Evolutionary conservation across 2,329 filamentous ascomycete species (phyloP), one percentile per base, ranked within the genome.

Genomic region (Penicillium glabrum): DNA sequence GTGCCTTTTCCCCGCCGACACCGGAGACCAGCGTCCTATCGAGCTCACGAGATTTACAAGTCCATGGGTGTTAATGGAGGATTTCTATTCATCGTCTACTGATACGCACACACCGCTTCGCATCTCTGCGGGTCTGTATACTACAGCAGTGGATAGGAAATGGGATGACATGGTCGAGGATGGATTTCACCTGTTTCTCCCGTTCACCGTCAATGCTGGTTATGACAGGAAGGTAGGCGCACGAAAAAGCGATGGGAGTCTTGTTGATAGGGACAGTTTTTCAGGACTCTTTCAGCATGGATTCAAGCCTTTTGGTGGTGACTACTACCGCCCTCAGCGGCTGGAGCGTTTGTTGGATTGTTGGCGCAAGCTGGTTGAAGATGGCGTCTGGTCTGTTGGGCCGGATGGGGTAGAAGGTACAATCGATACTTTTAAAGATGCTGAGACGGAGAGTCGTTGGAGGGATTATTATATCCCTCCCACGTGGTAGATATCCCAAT

Each of bases 261-360:
- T 64, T 53, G 43, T 69, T 43, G 50, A 47, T 19, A 44, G n/a
- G 26, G 60, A 52, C 1, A 53, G 27, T 1, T 62, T 63, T 43
- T 54, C 63, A 29, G 66, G 67, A 8, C 62, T 73, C 43, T 74
- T 73, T 50, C 66, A 74, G 50, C 69, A 74, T 65, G 69, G 69
- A 47, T n/a, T 16, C 9, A 69, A 57, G 43, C 72, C 73, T 57
- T 67, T 67, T 43, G 72, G 72, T 41, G 69, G 71, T 9, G 69
- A 70, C n/a, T 57, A 70, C 26, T 67, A 64, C 21, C 62, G 70
- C 4, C 35, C 57, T 13, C 54, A 61, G 54, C 51, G 60, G 16
- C 69, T 71, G 24, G 64, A 71, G 54, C 56, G 63, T 27, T 51
- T 72, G 43, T 58, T 72, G 1, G 63, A 45, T 31, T 54, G 46